Percentiles rank a stretch among this genome's conserved stretches.
Conservation (phyloP, 164 flowering plant species). For the Aristolochia contorta region DNA sequence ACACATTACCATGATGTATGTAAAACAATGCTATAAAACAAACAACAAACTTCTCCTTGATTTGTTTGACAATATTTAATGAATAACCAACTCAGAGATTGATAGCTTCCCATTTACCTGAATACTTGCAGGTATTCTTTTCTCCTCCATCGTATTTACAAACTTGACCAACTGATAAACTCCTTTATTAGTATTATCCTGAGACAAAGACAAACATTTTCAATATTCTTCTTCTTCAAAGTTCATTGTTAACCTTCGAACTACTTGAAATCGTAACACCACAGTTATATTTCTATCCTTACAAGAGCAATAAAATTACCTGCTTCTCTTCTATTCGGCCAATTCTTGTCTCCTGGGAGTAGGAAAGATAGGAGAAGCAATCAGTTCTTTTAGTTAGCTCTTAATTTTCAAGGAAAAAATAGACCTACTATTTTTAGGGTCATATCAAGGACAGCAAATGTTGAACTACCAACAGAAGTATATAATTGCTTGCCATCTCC, state of each 20-base stretch:
- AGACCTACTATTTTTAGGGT: background rate
- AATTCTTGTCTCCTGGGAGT: slow-evolving; percentile 50
- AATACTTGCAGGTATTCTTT: slow-evolving; percentile 5
- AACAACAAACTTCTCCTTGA: too few species aligned
- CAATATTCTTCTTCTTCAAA: too few species aligned
- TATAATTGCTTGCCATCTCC: too few species aligned
- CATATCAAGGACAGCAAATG: background rate
- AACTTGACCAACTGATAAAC: slow-evolving; percentile 29
- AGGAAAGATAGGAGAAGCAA: slow-evolving; percentile 7
- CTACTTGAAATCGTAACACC: too few species aligned
- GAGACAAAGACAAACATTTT: background rate
- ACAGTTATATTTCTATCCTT: background rate
- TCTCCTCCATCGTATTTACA: slow-evolving; percentile 27
- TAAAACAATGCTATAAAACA: too few species aligned
- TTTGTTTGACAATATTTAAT: too few species aligned
- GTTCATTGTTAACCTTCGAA: too few species aligned
- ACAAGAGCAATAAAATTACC: slow-evolving; percentile 25
- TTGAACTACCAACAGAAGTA: too few species aligned
- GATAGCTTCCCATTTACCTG: too few species aligned
- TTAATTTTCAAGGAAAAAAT: background rate
- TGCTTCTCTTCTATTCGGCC: slow-evolving; percentile 56
- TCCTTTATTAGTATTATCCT: slow-evolving; percentile 44
- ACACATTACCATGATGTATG: too few species aligned
- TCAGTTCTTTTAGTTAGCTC: background rate
- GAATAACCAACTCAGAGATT: too few species aligned